phyloP scores from a whole-genome alignment of 2,329 filamentous ascomycete species.

The Bipolaris cookei region DNA sequence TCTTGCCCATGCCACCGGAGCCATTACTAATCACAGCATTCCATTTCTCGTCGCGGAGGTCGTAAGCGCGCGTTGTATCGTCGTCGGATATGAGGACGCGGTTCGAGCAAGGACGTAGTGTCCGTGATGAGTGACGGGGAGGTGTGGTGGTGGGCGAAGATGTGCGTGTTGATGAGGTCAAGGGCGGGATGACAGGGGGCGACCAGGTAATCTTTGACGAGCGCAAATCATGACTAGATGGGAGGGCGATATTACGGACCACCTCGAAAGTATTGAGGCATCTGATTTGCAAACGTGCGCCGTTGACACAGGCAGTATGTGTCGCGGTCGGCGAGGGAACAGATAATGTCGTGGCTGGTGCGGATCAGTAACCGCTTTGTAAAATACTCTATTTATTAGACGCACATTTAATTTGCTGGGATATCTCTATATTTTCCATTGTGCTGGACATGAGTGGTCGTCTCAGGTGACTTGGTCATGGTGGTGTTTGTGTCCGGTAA shows the following conservation, averaged over 20 bases:
- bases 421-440: conserved; percentile 40
- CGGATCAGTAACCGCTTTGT: conserved; percentile 12
- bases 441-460: conserved; percentile 1
- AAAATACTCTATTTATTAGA: background rate
- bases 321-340: conserved; percentile 50
- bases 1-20: conserved; percentile 56
- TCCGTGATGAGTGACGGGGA: conserved; percentile 23
- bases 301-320: conserved; percentile 49
- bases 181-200: conserved; percentile 19
- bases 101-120: conserved; percentile 30
- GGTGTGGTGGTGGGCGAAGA: conserved; percentile 24
- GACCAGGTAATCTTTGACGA: conserved; percentile 49
- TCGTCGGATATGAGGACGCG: conserved; percentile 52
- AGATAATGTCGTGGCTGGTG: conserved; percentile 40
- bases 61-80: conserved; percentile 50
- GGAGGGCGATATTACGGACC: conserved; percentile 45
- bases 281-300: conserved; percentile 50
- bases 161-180: conserved; percentile 6
- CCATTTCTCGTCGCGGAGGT: conserved; percentile 52
- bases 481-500: conserved; percentile 38
- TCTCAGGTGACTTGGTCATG: conserved; percentile 10
- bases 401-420: conserved; percentile 43
- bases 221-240: conserved; percentile 38
- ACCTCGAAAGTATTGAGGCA: conserved; percentile 46
- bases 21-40: conserved; percentile 56